Base-by-base conservation (phyloP, 441 rosid species). In the Arabidopsis hybrid region DNA sequence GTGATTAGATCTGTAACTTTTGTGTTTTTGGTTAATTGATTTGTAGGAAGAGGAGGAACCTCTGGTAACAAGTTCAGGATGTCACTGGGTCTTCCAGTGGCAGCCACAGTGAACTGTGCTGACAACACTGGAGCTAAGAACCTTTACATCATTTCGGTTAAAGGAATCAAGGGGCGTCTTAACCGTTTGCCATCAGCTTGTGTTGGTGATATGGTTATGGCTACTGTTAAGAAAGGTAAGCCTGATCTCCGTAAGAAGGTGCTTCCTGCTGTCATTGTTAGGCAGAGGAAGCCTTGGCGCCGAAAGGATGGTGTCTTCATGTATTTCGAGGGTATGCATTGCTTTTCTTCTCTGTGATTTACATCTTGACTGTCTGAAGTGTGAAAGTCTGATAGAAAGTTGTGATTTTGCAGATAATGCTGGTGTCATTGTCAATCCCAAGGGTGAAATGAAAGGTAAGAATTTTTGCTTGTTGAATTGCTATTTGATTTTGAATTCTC, bases 1-100 rank as follows among this genome's bases (percentile, higher is more conserved):
- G 29, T 3, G 29, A 26, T 26, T 26, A 26, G 29, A 26, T 26
- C 29, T 21, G 26, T 21, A 21, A 21, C 26, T 21, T 21, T 26
- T 26, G 29, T 26, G 29, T 26, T 26, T 2, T 26, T 26, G 29
- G 4, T 26, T 26, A 3, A 58, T 47, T 35, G 50, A 6, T 17
- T 0, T 17, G 11, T 14, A 79, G 82, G 82, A 71, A 36, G 82
- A 43, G 97, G 97, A 69, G 98, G 98, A 31, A 72, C 91, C 78
- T 93, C 98, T 0, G 97, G 97, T 21, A 93, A 87, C 88, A 93
- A 91, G 81, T 93, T 93, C 76, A 83, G 98, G 81, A 93, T 93
- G 97, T 87, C 97, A 42, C 91, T 93, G 77, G 98, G 95, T 91
- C 86, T 93, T 12, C 95, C 98, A 2, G 97, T 91, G 72, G 97